Conservation (phyloP, 169 alveolate species). For the Cryptosporidium baileyi region DNA sequence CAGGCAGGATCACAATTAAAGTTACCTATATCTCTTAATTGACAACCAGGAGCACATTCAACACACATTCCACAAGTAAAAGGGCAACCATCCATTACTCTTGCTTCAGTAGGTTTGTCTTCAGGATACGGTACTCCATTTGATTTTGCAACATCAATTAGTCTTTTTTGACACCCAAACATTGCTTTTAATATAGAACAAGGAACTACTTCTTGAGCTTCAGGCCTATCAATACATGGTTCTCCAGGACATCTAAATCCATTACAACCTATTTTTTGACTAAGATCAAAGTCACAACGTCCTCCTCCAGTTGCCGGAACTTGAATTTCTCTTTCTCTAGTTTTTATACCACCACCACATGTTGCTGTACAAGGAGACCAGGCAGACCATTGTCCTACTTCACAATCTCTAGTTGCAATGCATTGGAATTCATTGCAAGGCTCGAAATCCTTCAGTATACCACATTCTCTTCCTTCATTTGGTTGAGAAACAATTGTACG, state of each 20-base stretch:
- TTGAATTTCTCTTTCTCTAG: slow-evolving; percentile 71
- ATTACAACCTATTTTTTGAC: slow-evolving; percentile 69
- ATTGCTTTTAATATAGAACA: slow-evolving; percentile 73
- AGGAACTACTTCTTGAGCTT: slow-evolving; percentile 72
- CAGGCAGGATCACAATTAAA: slow-evolving; percentile 76
- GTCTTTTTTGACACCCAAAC: slow-evolving; percentile 73
- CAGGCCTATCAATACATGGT: slow-evolving; percentile 76
- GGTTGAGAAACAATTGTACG: slow-evolving; percentile 27
- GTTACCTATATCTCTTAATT: slow-evolving; percentile 77
- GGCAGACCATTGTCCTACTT: slow-evolving; percentile 74
- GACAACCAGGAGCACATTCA: slow-evolving; percentile 79
- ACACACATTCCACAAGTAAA: slow-evolving; percentile 74
- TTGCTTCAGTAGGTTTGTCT: slow-evolving; percentile 75
- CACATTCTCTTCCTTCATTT: slow-evolving; percentile 72
- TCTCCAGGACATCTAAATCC: slow-evolving; percentile 71
- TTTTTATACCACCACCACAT: slow-evolving; percentile 79
- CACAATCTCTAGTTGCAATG: slow-evolving; percentile 74
- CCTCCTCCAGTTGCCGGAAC: slow-evolving; percentile 67
- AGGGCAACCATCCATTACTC: slow-evolving; percentile 77
- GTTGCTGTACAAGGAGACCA: slow-evolving; percentile 75
- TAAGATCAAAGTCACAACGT: slow-evolving; percentile 38
- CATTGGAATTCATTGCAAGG: slow-evolving; percentile 69
- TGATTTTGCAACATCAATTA: slow-evolving; percentile 73
- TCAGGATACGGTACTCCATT: slow-evolving; percentile 72
- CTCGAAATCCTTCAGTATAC: slow-evolving; percentile 62